Base-by-base conservation (phyloP, 2,329 filamentous ascomycete genomes). In the Ploettnerulaceae sp. region DNA sequence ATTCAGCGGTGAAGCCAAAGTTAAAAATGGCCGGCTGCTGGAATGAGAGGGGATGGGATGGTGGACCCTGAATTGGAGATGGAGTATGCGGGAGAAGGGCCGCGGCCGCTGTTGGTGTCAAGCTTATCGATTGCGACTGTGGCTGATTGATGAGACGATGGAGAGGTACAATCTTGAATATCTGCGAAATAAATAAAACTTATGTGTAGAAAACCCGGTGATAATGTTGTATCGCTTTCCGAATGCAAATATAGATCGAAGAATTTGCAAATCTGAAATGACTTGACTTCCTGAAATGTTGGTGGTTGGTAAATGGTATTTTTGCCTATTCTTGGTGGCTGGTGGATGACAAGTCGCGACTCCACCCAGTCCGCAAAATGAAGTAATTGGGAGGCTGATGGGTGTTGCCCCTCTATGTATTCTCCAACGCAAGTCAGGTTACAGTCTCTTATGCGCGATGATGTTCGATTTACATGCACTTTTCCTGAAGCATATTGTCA, bases 111-210 rank as follows among this genome's bases (percentile, higher is more conserved):
- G 39, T 8, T 20, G 15, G 24, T n/a, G n/a, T n/a, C 22, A 14
- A 18, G 31, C 32, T 45, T 31, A 45, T 45, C 41, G 32, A 14
- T 37, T 17, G 33, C 25, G 37, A 3, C 8, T 15, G 33, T 20
- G 15, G 33, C 5, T 24, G 18, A 17, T 43, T 34, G 20, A 36
- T 36, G 20, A 36, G 34, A 36, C 34, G 20, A 36, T 25, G 34
- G 17, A 15, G 8, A 22, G 7, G 21, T 1, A 25, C 20, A 18
- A 25, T 43, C 33, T 43, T 43, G 39, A 43, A 6, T 34, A n/a
- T 43, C 34, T 28, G 34, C 21, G 24, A 18, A 28, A 8, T 14
- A 20, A 18, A 12, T 26, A 6, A 18, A 15, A 9, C 15, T 7
- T n/a, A 37, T 37, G 34, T 37, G 22, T 26, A 17, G 7, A n/a